A percentile compares a stretch with the other conserved stretches of the same genome.
phyloP scores from a whole-genome alignment of 179 eudicot species.

The Carnegiea gigantea region DNA sequence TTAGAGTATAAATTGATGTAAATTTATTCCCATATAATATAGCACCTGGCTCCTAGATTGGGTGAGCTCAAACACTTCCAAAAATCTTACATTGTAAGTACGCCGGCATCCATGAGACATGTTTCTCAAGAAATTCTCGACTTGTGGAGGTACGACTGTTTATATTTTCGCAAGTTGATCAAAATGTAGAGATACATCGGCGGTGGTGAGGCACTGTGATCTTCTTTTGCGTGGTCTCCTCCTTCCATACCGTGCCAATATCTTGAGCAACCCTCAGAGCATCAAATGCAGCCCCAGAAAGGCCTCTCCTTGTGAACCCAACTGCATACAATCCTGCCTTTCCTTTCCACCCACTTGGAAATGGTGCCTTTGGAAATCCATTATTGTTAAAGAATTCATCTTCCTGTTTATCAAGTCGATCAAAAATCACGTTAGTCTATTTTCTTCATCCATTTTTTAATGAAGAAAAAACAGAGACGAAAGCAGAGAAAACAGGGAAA shows the following conservation, averaged over 20 bases:
- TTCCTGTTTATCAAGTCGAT: slow-evolving; percentile 25
- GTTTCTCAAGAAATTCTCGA: neutral
- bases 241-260: slow-evolving; percentile 60
- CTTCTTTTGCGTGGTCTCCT: slow-evolving; percentile 63
- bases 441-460: neutral
- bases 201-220: slow-evolving; percentile 59
- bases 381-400: slow-evolving; percentile 69
- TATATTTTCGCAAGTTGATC: slow-evolving; percentile 10
- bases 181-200: slow-evolving; percentile 80
- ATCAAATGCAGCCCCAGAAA: slow-evolving; percentile 76
- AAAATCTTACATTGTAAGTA: too few relatives aligned
- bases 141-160: neutral
- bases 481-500: slow-evolving; percentile 9
- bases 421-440: slow-evolving; percentile 11
- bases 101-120: neutral
- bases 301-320: slow-evolving; percentile 89
- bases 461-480: neutral
- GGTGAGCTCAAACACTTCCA: too few relatives aligned
- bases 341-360: slow-evolving; percentile 90
- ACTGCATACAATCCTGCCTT: slow-evolving; percentile 76
- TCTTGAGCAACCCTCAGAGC: slow-evolving; percentile 71
- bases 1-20: too few relatives aligned
- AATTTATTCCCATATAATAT: too few relatives aligned
- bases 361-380: slow-evolving; percentile 74
- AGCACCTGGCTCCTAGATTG: too few relatives aligned